phyloP scores from a whole-genome alignment of 164 flowering plant genomes.

The Houttuynia cordata region DNA sequence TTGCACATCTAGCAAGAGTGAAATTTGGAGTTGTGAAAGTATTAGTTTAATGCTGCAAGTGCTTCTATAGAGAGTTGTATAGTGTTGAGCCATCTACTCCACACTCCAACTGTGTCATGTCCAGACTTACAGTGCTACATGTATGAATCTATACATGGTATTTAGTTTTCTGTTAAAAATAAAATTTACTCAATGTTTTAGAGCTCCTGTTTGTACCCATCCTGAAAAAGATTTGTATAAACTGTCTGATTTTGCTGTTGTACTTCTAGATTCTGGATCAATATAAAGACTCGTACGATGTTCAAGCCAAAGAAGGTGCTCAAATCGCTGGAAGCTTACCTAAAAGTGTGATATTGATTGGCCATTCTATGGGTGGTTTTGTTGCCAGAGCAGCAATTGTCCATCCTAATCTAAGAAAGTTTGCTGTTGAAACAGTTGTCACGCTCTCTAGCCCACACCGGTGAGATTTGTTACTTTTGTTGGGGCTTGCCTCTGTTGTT shows the following conservation, averaged over 20 bases:
- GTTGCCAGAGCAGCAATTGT: slow-evolving; percentile 92
- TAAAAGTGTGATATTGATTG: slow-evolving; percentile 88
- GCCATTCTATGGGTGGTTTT: slow-evolving; percentile 99
- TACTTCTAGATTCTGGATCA: slow-evolving; percentile 73
- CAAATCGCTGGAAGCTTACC: slow-evolving; percentile 50
- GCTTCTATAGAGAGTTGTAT: background rate
- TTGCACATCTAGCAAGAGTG: background rate
- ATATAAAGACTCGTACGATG: slow-evolving; percentile 68
- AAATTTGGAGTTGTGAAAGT: background rate
- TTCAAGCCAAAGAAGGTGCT: slow-evolving; percentile 60
- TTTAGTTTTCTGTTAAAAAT: background rate
- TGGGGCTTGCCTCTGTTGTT: slow-evolving; percentile 4
- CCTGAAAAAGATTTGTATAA: background rate
- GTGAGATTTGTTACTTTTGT: slow-evolving; percentile 29
- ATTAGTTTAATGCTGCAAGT: no score
- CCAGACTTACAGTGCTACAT: no score
- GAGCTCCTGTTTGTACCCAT: background rate
- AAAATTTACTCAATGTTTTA: no score
- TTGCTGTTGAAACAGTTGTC: slow-evolving; percentile 78
- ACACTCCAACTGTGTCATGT: background rate
- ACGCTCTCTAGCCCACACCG: slow-evolving; percentile 96
- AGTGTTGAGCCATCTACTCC: background rate
- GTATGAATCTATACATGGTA: background rate
- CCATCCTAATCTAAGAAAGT: slow-evolving; percentile 72
- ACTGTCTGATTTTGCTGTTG: background rate